Conservation (phyloP, 768 basidiomycete genomes). For the Pilatotrama ljubarskyi region DNA sequence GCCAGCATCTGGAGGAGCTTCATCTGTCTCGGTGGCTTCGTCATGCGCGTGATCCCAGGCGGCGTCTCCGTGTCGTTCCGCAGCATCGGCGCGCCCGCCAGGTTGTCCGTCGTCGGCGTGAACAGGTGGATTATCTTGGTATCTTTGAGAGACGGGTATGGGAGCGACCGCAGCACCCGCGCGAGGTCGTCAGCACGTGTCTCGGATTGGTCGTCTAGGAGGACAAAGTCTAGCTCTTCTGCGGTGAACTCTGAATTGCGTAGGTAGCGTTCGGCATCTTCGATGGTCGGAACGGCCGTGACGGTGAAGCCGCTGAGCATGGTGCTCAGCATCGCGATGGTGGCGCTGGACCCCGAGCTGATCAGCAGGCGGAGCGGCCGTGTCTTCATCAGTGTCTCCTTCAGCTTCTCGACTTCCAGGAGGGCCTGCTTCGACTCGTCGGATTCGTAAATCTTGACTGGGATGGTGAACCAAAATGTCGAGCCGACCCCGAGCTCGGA, state of each 20-base stretch:
- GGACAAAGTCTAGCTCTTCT: slow-evolving; percentile 57
- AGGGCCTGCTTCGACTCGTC: slow-evolving; percentile 56
- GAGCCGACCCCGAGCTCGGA: slow-evolving; percentile 66
- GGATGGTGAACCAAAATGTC: slow-evolving; percentile 74
- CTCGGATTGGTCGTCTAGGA: slow-evolving; percentile 69
- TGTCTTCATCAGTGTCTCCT: slow-evolving; percentile 47
- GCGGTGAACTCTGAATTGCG: slow-evolving; percentile 33
- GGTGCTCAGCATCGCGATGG: slow-evolving; percentile 52
- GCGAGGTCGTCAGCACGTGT: slow-evolving; percentile 56
- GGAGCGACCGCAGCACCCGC: slow-evolving; percentile 45
- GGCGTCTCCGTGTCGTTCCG: slow-evolving; percentile 40
- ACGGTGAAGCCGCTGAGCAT: slow-evolving; percentile 59
- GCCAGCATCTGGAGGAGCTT: slow-evolving; percentile 65
- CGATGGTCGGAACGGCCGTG: slow-evolving; percentile 42
- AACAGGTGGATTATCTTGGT: slow-evolving; percentile 72
- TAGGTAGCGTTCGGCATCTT: slow-evolving; percentile 48
- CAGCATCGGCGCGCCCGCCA: slow-evolving; percentile 52
- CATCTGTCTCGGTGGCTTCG: slow-evolving; percentile 65
- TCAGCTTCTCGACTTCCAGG: slow-evolving; percentile 48
- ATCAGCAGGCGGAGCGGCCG: slow-evolving; percentile 52
- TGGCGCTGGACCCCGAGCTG: slow-evolving; percentile 60
- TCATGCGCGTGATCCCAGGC: slow-evolving; percentile 64
- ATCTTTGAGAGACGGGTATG: slow-evolving; percentile 41
- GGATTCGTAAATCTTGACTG: slow-evolving; percentile 56
- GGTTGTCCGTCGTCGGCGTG: slow-evolving; percentile 62